A percentile compares a stretch with the other conserved stretches of the same genome.
These are phyloP conservation scores for Exidia glandulosa DNA, from an alignment of 768 basidiomycete genomes.

Conservation along the genomic window DNA sequence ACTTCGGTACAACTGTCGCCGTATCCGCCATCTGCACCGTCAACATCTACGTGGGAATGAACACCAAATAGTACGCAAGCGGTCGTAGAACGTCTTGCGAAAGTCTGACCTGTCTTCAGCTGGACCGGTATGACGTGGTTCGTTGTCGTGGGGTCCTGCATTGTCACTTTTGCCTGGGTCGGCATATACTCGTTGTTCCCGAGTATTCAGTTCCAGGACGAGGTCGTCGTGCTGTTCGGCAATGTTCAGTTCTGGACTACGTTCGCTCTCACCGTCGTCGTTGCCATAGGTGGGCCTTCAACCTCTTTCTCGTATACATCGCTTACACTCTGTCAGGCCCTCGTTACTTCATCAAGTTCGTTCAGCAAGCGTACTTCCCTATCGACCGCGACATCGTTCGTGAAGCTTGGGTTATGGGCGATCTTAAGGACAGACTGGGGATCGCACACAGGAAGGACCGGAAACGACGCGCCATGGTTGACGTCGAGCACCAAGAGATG, in stretches of 20 bases:
- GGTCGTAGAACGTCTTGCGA: conserved; percentile 10
- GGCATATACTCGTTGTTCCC: conserved; percentile 76
- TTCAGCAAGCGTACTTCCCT: conserved; percentile 60
- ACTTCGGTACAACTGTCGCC: conserved; percentile 87
- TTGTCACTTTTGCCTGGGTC: conserved; percentile 83
- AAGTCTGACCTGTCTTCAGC: conserved; percentile 23
- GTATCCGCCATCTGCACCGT: conserved; percentile 81
- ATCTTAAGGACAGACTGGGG: conserved; percentile 73
- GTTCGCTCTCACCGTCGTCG: conserved; percentile 52
- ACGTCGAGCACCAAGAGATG: neutral
- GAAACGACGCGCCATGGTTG: neutral
- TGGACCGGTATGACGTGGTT: conserved; percentile 84
- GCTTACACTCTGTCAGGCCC: conserved; percentile 42
- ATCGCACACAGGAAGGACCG: conserved; percentile 45
- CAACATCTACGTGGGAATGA: conserved; percentile 83
- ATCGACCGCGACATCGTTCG: conserved; percentile 84
- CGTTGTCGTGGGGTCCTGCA: conserved; percentile 63
- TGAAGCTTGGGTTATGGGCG: conserved; percentile 80
- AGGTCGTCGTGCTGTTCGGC: conserved; percentile 63
- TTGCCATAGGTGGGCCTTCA: conserved; percentile 54
- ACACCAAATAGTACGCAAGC: conserved; percentile 71
- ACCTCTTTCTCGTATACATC: conserved; percentile 1
- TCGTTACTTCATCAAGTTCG: conserved; percentile 66
- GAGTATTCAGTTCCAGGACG: conserved; percentile 59
- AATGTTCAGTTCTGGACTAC: conserved; percentile 78